Percentiles rank a stretch among this genome's conserved stretches.
phyloP scores from a whole-genome alignment of 2,329 filamentous ascomycete genomes.

The Aspergillus nomiae region DNA sequence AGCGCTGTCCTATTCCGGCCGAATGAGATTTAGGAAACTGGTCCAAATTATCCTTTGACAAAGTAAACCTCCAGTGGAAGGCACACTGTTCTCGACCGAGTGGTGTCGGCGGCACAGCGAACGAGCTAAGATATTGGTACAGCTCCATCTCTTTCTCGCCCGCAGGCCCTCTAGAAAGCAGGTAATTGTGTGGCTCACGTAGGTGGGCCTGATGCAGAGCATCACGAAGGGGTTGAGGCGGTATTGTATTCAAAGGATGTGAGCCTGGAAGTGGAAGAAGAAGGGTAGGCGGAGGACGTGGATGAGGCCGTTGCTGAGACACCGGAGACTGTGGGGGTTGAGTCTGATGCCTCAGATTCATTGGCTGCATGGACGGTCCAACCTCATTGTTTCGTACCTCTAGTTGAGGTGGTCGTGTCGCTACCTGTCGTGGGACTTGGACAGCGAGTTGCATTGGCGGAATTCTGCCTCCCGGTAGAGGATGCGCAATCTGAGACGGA shows the following conservation, averaged over 20 bases:
- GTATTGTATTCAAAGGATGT: slow-evolving; percentile 38
- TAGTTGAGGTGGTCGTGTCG: background rate
- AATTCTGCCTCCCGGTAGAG: background rate
- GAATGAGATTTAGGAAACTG: slow-evolving; percentile 34
- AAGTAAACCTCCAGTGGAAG: slow-evolving; percentile 39
- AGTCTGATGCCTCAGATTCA: background rate
- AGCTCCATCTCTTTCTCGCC: slow-evolving; percentile 29
- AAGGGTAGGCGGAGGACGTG: background rate
- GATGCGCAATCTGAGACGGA: slow-evolving; percentile 2
- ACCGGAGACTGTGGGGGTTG: background rate
- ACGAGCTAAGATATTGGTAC: slow-evolving; percentile 40
- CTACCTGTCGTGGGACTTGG: background rate
- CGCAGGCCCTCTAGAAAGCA: slow-evolving; percentile 24
- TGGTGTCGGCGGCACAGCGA: slow-evolving; percentile 31
- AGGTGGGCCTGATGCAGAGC: slow-evolving; percentile 63
- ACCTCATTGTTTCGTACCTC: background rate
- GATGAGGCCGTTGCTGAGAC: background rate
- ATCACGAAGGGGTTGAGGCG: slow-evolving; percentile 48
- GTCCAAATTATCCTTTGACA: slow-evolving; percentile 31
- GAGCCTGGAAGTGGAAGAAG: slow-evolving; percentile 41
- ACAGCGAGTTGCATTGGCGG: background rate
- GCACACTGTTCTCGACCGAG: slow-evolving; percentile 29
- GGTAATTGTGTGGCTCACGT: slow-evolving; percentile 52
- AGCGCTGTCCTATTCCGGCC: slow-evolving; percentile 24
- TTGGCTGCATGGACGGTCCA: background rate